These are phyloP conservation scores for Boletellus deceptivus DNA, from an alignment of 1,284 basidiomycete species.

Conservation along the genomic window DNA sequence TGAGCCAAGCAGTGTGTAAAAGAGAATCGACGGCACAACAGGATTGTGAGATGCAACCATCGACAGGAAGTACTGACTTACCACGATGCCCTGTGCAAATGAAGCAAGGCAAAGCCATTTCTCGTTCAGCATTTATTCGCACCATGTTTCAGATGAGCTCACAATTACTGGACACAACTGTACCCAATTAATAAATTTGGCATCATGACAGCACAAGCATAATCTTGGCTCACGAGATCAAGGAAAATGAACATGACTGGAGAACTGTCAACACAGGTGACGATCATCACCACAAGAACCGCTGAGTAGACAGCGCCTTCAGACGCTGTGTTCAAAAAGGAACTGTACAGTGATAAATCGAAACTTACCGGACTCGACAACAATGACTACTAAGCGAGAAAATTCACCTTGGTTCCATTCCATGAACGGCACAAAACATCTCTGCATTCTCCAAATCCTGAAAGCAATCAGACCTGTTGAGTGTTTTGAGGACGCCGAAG, in stretches of 20 bases:
- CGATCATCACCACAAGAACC: slow-evolving; percentile 12
- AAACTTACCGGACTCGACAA: slow-evolving; percentile 18
- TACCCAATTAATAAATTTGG: neutral
- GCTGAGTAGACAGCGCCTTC: slow-evolving; percentile 15
- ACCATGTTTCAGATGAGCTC: neutral
- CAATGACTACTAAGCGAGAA: slow-evolving; percentile 10
- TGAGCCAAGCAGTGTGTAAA: too few relatives aligned
- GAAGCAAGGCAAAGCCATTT: neutral
- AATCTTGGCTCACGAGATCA: slow-evolving; percentile 5
- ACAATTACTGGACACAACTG: slow-evolving; percentile 20
- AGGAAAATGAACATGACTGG: slow-evolving; percentile 20
- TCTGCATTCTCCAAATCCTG: slow-evolving; percentile 19
- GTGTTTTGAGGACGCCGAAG: neutral
- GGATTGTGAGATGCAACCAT: neutral
- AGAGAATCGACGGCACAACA: neutral
- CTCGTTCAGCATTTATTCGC: neutral
- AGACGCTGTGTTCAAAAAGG: neutral
- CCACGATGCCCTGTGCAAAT: slow-evolving; percentile 14
- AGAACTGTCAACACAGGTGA: slow-evolving; percentile 8
- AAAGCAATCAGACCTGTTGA: slow-evolving; percentile 16
- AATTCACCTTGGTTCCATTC: neutral
- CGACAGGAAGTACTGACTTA: slow-evolving; percentile 2
- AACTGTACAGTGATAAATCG: neutral
- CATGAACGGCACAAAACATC: slow-evolving; percentile 3
- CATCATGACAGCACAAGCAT: too few relatives aligned